These are phyloP conservation scores for Xylogone sp. DNA, from an alignment of 2,329 filamentous ascomycete species.

Conservation along the genomic window DNA sequence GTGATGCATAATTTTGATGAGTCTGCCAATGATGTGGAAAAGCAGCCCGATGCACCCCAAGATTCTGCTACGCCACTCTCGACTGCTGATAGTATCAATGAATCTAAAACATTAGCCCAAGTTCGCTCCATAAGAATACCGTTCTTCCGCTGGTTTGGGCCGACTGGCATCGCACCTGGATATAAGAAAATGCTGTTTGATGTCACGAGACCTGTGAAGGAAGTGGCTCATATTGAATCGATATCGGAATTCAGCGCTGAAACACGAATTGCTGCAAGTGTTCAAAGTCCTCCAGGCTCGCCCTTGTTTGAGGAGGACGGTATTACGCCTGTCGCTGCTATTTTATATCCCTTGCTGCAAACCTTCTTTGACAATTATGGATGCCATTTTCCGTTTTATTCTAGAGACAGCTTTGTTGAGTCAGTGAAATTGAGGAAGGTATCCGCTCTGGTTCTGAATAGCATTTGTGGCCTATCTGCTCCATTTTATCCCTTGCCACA, in stretches of 20 bases:
- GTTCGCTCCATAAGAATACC: background rate
- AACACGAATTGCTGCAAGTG: background rate
- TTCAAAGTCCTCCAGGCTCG: background rate
- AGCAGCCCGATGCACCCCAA: background rate
- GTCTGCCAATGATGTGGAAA: background rate
- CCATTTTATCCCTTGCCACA: background rate
- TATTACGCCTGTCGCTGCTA: background rate
- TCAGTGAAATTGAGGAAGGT: conserved; percentile 1
- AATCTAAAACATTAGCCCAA: background rate
- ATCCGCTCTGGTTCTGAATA: conserved; percentile 2
- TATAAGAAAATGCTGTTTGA: conserved; percentile 3
- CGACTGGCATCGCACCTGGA: conserved; percentile 3
- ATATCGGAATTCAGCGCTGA: background rate
- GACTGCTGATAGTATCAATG: background rate
- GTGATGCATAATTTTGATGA: background rate
- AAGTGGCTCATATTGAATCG: background rate
- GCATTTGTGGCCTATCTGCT: conserved; percentile 1
- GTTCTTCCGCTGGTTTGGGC: conserved; percentile 5
- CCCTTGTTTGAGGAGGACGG: conserved; percentile 1
- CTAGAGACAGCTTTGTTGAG: background rate
- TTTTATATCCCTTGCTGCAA: conserved; percentile 1
- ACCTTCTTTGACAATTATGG: conserved; percentile 2
- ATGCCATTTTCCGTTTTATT: conserved; percentile 4
- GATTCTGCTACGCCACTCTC: background rate
- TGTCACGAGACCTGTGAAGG: background rate